phyloP scores from a whole-genome alignment of 1,139 yeast genomes.

The Candida anutae region DNA sequence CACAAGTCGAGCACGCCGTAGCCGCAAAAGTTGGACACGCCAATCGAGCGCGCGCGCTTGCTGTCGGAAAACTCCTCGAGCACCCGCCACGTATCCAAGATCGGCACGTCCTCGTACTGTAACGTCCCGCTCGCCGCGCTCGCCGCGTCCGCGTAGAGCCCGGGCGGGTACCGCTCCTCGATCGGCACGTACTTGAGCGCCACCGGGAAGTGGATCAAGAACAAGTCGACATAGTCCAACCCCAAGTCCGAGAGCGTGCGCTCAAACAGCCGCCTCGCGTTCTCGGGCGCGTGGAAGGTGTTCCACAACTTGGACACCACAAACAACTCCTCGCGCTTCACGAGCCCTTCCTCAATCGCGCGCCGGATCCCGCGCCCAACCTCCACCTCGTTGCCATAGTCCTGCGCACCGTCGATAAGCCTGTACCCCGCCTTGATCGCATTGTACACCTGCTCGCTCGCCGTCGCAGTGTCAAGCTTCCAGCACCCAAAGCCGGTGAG shows the following conservation, averaged over 20 bases:
- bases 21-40: conserved; percentile 75
- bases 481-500: conserved; percentile 62
- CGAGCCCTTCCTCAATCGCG: conserved; percentile 63
- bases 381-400: conserved; percentile 70
- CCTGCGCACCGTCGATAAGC: conserved; percentile 70
- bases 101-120: conserved; percentile 57
- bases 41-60: conserved; percentile 70
- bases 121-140: conserved; percentile 41
- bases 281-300: conserved; percentile 59
- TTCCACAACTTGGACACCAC: conserved; percentile 82
- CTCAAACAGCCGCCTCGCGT: conserved; percentile 50
- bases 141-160: conserved; percentile 47
- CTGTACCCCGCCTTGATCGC: conserved; percentile 70
- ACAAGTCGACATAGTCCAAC: conserved; percentile 65
- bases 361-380: conserved; percentile 61
- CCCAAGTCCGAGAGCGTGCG: conserved; percentile 57
- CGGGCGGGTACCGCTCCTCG: conserved; percentile 71
- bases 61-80: conserved; percentile 50
- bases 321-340: conserved; percentile 63
- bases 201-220: conserved; percentile 76
- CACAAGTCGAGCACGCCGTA: conserved; percentile 67
- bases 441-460: conserved; percentile 54
- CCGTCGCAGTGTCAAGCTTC: conserved; percentile 51
- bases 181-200: conserved; percentile 66
- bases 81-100: conserved; percentile 75